Base-by-base conservation (phyloP, 257 asterid genomes). In the Schizonepeta tenuifolia region DNA sequence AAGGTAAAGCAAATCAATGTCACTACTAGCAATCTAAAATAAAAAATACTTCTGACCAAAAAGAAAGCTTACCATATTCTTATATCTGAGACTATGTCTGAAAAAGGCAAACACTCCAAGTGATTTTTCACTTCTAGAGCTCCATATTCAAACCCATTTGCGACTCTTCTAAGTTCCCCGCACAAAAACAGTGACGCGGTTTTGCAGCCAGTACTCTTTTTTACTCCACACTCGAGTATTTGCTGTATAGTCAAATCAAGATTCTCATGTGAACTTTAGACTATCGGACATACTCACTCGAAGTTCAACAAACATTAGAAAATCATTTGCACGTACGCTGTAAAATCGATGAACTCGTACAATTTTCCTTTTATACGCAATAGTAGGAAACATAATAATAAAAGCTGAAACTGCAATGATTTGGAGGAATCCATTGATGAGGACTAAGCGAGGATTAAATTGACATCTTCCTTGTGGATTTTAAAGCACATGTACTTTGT, bases 121-220 rank as follows among this genome's bases (percentile, higher is more conserved):
- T 90, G 90, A 85, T 78, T 73, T 84, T 90, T 90, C 72, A 89
- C 94, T 70, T 90, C 97, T 58, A 91, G 81, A 71, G 96, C 97
- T 78, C 96, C 98, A 78, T 84, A 87, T 82, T 95, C 97, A 70
- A 73, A 78, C 67, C 97, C 98, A 71, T 85, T 47, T 12, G 85
- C 71, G 87, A 84, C 78, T 81, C 88, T 85, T 67, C 81, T 78
- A 17, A 95, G 96, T 69, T 77, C 84, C 75, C 72, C 80, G 26
- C 96, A 90, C 83, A 95, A 79, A 83, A 83, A 90, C 46, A 95
- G 72, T 1, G 96, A 83, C 21, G 99, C 98, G 50, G 85, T 89
- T 83, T 85, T 95, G 71, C 44, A 59, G 56, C 97, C 89, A 43
- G 78, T 80, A 58, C 63, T 84, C 79, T 76, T 95, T 79, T 83